Percentiles rank a stretch among this genome's conserved stretches.
phyloP scores from a whole-genome alignment of 2,329 filamentous ascomycete species.

The Fusarium caatingaense region DNA sequence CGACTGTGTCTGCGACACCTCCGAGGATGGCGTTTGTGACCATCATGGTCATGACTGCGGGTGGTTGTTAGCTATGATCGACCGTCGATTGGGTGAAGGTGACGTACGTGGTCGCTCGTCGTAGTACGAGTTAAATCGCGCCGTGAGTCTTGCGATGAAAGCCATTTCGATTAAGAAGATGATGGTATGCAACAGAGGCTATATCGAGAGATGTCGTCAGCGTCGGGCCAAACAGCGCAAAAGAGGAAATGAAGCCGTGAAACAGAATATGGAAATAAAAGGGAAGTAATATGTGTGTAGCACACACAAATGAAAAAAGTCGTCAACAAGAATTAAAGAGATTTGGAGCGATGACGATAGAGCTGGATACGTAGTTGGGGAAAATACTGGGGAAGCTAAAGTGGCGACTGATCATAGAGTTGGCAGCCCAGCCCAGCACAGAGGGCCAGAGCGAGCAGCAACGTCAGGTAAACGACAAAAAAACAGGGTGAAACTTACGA shows the following conservation, averaged over 20 bases:
- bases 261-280: not conserved
- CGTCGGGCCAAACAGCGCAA: conserved; percentile 22
- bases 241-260: not conserved
- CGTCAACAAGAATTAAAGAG: conserved; percentile 12
- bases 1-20: conserved; percentile 95
- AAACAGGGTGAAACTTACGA: conserved; percentile 34
- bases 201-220: conserved; percentile 40
- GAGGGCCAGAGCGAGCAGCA: not conserved
- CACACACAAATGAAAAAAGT: not conserved
- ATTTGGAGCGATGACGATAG: conserved; percentile 21
- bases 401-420: conserved; percentile 40
- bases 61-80: conserved; percentile 12
- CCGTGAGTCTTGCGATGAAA: conserved; percentile 81
- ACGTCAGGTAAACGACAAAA: conserved; percentile 7
- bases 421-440: not conserved
- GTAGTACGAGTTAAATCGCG: conserved; percentile 95
- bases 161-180: conserved; percentile 91
- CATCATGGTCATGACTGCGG: conserved; percentile 93
- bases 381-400: conserved; percentile 35
- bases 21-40: conserved; percentile 96
- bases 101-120: conserved; percentile 82
- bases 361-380: conserved; percentile 22
- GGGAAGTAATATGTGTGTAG: not conserved
- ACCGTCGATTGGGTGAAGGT: not conserved
- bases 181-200: conserved; percentile 89